These are phyloP conservation scores for Crithidia thermophila DNA, from an alignment of 208 protist genomes.

Conservation along the genomic window DNA sequence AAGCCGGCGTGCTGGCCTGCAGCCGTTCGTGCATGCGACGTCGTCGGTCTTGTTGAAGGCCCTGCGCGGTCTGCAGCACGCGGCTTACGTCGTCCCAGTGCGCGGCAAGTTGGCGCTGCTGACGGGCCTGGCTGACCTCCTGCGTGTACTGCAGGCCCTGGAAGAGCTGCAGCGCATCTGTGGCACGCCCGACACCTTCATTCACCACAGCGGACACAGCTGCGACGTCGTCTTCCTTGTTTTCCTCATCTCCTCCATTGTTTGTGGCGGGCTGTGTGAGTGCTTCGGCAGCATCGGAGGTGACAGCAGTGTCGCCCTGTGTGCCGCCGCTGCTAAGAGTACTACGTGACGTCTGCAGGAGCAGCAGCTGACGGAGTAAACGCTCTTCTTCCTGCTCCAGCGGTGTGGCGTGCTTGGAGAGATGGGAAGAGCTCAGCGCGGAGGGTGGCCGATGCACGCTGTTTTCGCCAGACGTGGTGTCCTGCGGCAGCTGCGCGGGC, in stretches of 20 bases:
- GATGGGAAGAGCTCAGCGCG: neutral
- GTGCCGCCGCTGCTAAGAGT: neutral
- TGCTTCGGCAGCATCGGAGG: neutral
- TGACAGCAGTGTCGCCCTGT: neutral
- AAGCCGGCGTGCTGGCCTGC: slow-evolving; percentile 37
- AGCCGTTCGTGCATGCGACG: slow-evolving; percentile 42
- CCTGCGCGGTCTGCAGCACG: slow-evolving; percentile 65
- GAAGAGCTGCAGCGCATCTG: slow-evolving; percentile 37
- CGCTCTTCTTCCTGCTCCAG: slow-evolving; percentile 28
- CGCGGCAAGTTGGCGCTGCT: slow-evolving; percentile 47
- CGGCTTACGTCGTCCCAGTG: slow-evolving; percentile 70
- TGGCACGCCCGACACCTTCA: too few species aligned
- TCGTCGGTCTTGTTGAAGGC: slow-evolving; percentile 49
- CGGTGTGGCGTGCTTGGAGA: neutral
- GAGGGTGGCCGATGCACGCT: neutral
- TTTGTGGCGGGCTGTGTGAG: too few species aligned
- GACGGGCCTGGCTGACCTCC: slow-evolving; percentile 36
- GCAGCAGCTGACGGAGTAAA: slow-evolving; percentile 20
- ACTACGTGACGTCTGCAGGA: slow-evolving; percentile 9
- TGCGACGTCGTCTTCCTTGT: neutral
- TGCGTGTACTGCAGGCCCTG: slow-evolving; percentile 57
- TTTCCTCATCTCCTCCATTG: neutral
- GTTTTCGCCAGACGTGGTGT: neutral
- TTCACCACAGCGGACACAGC: neutral
- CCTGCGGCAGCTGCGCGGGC: too few species aligned